Conservation (phyloP, 2,329 filamentous ascomycete genomes). For the Claviceps humidiphila region DNA sequence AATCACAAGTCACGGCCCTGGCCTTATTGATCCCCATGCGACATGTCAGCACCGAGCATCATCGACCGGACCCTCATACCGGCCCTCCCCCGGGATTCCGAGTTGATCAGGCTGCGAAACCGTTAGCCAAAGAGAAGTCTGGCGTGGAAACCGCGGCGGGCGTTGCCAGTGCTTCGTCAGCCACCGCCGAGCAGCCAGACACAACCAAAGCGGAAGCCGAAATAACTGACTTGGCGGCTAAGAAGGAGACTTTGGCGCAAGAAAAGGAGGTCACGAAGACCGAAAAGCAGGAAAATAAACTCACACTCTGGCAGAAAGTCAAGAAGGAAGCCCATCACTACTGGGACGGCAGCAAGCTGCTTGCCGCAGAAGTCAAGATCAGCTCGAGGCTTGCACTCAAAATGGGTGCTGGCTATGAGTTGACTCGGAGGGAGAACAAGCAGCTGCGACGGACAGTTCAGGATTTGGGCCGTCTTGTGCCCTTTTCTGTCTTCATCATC, state of each 20-base stretch:
- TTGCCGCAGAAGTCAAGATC: constrained; percentile 85
- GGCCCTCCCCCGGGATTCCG: constrained; percentile 84
- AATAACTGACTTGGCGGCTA: constrained; percentile 48
- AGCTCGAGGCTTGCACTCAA: constrained; percentile 84
- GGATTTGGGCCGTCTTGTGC: constrained; percentile 82
- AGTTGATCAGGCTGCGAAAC: constrained; percentile 77
- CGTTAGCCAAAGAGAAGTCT: constrained; percentile 46
- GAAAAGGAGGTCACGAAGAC: constrained; percentile 43
- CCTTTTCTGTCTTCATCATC: constrained; percentile 93
- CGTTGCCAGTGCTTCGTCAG: constrained; percentile 15
- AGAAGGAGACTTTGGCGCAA: constrained; percentile 47
- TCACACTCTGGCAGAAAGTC: constrained; percentile 81
- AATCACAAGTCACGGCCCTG: constrained; percentile 36
- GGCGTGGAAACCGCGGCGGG: constrained; percentile 18
- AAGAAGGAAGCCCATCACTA: constrained; percentile 92
- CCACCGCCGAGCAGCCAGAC: constrained; percentile 19
- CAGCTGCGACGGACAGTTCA: constrained; percentile 89
- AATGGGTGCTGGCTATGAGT: constrained; percentile 96
- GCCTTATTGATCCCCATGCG: constrained; percentile 45
- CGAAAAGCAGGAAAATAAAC: constrained; percentile 65
- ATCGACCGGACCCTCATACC: constrained; percentile 36
- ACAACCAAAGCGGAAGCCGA: constrained; percentile 27
- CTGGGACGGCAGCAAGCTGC: constrained; percentile 94
- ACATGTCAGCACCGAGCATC: constrained; percentile 45
- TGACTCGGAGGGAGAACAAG: constrained; percentile 83